These are phyloP conservation scores for Pythium sukuiense DNA, from an alignment of 352 stramenopile genomes.

Conservation along the genomic window DNA sequence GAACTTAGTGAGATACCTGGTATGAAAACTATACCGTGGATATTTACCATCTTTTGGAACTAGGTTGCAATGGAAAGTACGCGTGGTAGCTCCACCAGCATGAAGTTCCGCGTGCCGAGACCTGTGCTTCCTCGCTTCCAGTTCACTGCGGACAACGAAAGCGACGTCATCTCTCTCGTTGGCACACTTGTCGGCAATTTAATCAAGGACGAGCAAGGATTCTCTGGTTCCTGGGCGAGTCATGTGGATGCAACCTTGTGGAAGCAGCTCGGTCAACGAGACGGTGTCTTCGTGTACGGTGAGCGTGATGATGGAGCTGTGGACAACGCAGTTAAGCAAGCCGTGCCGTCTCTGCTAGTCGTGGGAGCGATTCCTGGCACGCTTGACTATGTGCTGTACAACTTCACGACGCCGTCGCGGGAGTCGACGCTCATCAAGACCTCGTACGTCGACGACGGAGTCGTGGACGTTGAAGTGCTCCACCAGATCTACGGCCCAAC, in stretches of 20 bases:
- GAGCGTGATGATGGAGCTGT: neutral
- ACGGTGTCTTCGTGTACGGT: conserved; percentile 2
- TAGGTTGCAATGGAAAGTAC: no score
- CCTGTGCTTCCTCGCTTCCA: conserved; percentile 9
- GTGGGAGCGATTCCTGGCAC: conserved; percentile 3
- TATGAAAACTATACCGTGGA: neutral
- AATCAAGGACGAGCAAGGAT: conserved; percentile 4
- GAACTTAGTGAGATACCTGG: neutral
- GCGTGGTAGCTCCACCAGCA: neutral
- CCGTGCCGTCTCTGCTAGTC: conserved; percentile 4
- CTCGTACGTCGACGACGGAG: conserved; percentile 37
- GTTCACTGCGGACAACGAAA: conserved; percentile 2
- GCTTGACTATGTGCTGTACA: conserved; percentile 20
- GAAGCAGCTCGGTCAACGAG: conserved; percentile 1
- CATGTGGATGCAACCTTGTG: conserved; percentile 32
- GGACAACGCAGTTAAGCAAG: neutral
- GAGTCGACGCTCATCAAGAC: conserved; percentile 14
- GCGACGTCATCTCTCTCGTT: conserved; percentile 7
- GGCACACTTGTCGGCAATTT: conserved; percentile 13
- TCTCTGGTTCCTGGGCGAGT: conserved; percentile 23
- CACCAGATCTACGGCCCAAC: conserved; percentile 34
- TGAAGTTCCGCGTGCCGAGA: conserved; percentile 14
- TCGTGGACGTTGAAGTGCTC: conserved; percentile 40
- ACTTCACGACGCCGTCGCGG: conserved; percentile 13
- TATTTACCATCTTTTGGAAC: no score